phyloP scores from a whole-genome alignment of 768 basidiomycete species.

The Pisolithus tinctorius region DNA sequence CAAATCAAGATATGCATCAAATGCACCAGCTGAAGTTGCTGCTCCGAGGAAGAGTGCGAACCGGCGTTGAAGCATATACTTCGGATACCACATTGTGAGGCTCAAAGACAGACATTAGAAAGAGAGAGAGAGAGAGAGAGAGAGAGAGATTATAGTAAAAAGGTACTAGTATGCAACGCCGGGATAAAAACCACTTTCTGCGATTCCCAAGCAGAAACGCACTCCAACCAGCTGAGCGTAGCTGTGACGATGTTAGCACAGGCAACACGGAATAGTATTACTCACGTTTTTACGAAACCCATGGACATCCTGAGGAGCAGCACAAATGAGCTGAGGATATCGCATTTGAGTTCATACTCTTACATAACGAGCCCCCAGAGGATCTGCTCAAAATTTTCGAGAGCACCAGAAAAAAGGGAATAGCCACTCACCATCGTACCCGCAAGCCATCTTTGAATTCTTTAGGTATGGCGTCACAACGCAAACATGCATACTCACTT shows the following conservation, averaged over 20 bases:
- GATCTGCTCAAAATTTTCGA: conserved; percentile 30
- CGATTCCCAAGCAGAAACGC: conserved; percentile 53
- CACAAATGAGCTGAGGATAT: neutral
- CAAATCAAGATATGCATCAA: neutral
- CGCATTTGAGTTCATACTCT: conserved; percentile 7
- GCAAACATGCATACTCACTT: conserved; percentile 28
- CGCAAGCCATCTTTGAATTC: conserved; percentile 48
- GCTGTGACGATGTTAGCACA: conserved; percentile 24
- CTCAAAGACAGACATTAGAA: conserved; percentile 21
- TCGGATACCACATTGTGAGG: conserved; percentile 64
- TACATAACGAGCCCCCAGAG: conserved; percentile 62
- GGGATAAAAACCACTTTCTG: conserved; percentile 68
- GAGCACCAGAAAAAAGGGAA: neutral
- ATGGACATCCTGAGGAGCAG: conserved; percentile 39
- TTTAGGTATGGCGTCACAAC: neutral
- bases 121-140: too few species aligned
- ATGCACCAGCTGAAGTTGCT: conserved; percentile 48
- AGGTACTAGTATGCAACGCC: conserved; percentile 68
- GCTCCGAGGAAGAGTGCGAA: conserved; percentile 61
- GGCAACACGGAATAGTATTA: neutral
- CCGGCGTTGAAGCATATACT: conserved; percentile 52
- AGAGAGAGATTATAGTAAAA: neutral
- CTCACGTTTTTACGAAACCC: conserved; percentile 62
- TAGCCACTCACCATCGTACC: conserved; percentile 46
- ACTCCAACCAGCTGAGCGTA: conserved; percentile 56